phyloP scores from a whole-genome alignment of 176 grass and related monocot species.

The Phragmites australis region DNA sequence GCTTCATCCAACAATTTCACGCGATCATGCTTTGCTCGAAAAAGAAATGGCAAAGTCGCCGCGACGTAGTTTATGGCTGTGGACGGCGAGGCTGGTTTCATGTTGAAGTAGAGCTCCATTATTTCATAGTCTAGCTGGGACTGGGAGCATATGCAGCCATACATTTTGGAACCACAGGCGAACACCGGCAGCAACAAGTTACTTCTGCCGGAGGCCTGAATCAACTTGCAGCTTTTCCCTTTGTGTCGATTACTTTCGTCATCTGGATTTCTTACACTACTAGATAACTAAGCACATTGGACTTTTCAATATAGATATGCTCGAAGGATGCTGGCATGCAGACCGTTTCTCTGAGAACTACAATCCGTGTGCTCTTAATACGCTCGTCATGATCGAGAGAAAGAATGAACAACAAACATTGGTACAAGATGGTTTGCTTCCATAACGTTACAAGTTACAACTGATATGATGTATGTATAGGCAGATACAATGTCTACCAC shows the following conservation, averaged over 20 bases:
- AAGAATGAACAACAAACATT: constrained; percentile 31
- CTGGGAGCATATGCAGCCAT: no score
- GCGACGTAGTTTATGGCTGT: no score
- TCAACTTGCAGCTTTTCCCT: not conserved
- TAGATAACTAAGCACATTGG: not conserved
- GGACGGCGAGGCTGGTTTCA: not conserved
- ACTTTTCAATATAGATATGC: constrained; percentile 7
- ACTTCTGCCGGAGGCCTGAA: no score
- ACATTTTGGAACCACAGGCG: not conserved
- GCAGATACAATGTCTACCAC: constrained; percentile 6
- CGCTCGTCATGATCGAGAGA: not conserved
- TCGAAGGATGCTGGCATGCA: no score
- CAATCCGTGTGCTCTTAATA: not conserved
- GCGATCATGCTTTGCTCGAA: not conserved
- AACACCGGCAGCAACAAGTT: not conserved
- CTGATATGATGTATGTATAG: constrained; percentile 24
- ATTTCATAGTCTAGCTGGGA: not conserved
- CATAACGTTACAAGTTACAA: constrained; percentile 34
- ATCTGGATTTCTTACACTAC: not conserved
- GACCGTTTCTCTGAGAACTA: not conserved
- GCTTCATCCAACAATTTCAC: not conserved
- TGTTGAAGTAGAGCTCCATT: not conserved
- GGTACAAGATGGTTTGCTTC: constrained; percentile 22
- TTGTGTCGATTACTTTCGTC: no score
- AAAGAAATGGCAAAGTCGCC: not conserved